Evolutionary conservation across 2,329 filamentous ascomycete species (phyloP), one percentile per base, ranked within the genome.

Genomic region (Aspergillus aculeatinus): DNA sequence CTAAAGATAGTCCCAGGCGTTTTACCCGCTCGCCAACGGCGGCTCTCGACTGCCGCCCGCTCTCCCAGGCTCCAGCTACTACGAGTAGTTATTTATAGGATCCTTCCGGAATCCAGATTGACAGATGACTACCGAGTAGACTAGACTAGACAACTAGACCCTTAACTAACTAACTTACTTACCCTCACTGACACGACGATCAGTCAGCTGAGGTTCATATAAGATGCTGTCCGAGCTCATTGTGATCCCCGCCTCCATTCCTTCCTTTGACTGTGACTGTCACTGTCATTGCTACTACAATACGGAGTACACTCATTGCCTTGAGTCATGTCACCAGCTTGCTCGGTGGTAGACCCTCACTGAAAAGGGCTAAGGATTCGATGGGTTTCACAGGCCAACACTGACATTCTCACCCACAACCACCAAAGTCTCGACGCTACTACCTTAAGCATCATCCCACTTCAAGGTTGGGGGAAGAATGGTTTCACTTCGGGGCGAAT

Each of bases 1-100:
- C 70, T 73, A 68, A 74, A 70, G 67, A 73, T 72, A 72, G 69
- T 66, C 60, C 54, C 31, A 21, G 56, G 49, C 50, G 39, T 44
- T 44, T 35, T 55, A 55, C 53, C 27, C 27, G 42, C 42, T 55
- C 42, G 53, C 53, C 53, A 55, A 55, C 53, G 53, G 53, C 53
- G 53, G 53, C 42, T 55, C 27, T 55, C 42, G 7, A 48, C 53
- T 55, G 42, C 53, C 53, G 42, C 53, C 52, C 44, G 6, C 53
- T 47, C 27, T 29, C 27, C 27, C 27, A n/a, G n/a, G n/a, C n/a
- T n/a, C n/a, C n/a, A 29, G 27, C 27, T 29, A 23, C 23, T 23
- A 23, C 23, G 23, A 4, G 23, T 23, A 9, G 27, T 47, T 55
- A 55, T 55, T 55, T 48, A 55, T 55, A 55, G 53, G 35, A 33